Evolutionary conservation across 2,329 filamentous ascomycete species (phyloP).

Genomic region (Stemphylium lycopersici): DNA sequence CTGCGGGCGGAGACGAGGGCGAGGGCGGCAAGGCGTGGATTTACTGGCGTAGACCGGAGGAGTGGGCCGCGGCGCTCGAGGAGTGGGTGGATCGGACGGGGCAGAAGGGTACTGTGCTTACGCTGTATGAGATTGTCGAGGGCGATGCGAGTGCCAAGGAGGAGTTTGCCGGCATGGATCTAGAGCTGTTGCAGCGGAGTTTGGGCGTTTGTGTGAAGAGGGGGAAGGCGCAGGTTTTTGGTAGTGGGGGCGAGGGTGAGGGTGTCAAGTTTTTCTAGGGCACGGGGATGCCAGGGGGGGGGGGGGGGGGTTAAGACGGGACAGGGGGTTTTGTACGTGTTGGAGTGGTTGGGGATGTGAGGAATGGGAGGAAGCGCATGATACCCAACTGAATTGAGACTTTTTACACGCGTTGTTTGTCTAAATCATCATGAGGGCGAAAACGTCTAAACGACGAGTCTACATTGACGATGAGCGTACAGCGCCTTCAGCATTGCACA

Average conservation of each 20-base stretch:
- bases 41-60: slow-evolving; percentile 85
- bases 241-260: slow-evolving; percentile 71
- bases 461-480: too few species aligned
- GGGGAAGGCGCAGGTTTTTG: slow-evolving; percentile 93
- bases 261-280: slow-evolving; percentile 88
- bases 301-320: background rate
- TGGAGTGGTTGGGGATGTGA: too few species aligned
- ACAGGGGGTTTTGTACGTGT: too few species aligned
- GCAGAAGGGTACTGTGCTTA: slow-evolving; percentile 87
- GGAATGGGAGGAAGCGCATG: too few species aligned
- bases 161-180: slow-evolving; percentile 89
- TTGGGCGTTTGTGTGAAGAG: slow-evolving; percentile 83
- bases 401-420: too few species aligned
- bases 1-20: slow-evolving; percentile 24
- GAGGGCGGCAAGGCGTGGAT: slow-evolving; percentile 63
- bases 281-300: too few species aligned
- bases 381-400: too few species aligned
- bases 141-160: slow-evolving; percentile 74
- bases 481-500: too few species aligned
- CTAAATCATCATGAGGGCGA: too few species aligned
- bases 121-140: slow-evolving; percentile 87
- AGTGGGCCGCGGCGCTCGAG: slow-evolving; percentile 83
- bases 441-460: too few species aligned
- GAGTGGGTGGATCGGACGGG: slow-evolving; percentile 84
- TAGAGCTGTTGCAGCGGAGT: slow-evolving; percentile 77